These are phyloP conservation scores for Xylaria acuta DNA, from an alignment of 495 filamentous ascomycete species.

Conservation along the genomic window DNA sequence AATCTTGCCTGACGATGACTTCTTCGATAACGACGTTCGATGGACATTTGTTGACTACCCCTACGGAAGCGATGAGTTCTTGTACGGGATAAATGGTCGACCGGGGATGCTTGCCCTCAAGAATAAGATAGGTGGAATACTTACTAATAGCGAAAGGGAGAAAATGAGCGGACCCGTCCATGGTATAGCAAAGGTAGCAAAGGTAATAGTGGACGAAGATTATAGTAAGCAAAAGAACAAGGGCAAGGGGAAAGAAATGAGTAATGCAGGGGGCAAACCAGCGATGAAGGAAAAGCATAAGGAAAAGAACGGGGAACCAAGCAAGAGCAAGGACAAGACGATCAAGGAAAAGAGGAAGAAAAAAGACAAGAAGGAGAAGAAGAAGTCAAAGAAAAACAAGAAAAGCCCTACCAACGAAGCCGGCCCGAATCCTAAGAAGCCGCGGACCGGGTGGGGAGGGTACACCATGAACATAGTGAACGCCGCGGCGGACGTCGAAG, in stretches of 20 bases:
- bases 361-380: neutral
- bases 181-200: neutral
- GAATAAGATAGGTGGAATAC: slow-evolving; percentile 18
- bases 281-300: neutral
- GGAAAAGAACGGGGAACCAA: neutral
- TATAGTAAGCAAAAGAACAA: neutral
- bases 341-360: neutral
- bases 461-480: slow-evolving; percentile 26
- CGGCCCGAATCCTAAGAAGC: neutral
- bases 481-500: slow-evolving; percentile 25
- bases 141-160: neutral
- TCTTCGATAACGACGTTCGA: slow-evolving; percentile 22
- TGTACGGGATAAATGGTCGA: slow-evolving; percentile 24
- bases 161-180: neutral
- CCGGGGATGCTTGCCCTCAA: slow-evolving; percentile 30
- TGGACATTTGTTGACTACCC: slow-evolving; percentile 34
- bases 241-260: neutral
- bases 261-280: neutral
- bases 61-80: slow-evolving; percentile 9
- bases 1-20: neutral
- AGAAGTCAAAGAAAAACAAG: neutral
- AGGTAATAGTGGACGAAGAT: neutral
- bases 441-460: neutral
- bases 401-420: neutral
- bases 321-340: neutral